Evolutionary conservation across 2,329 filamentous ascomycete genomes (phyloP).

Genomic region (Calonectria leucothoes): DNA sequence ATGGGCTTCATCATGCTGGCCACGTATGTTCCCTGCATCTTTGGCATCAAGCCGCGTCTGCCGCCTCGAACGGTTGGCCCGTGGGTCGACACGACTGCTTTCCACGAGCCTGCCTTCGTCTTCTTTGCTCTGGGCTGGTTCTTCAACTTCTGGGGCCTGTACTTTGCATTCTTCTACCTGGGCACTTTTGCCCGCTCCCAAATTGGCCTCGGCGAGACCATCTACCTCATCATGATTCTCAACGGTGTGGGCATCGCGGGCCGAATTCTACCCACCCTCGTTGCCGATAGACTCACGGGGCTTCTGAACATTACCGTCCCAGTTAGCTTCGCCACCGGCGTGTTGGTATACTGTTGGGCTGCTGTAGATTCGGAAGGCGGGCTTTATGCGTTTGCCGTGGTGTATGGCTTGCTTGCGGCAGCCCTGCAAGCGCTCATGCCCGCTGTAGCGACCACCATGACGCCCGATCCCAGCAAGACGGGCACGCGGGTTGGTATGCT

Average conservation of each 20-base stretch:
- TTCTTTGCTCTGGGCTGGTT: slow-evolving; percentile 49
- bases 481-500: slow-evolving; percentile 52
- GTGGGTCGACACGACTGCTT: slow-evolving; percentile 56
- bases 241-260: slow-evolving; percentile 64
- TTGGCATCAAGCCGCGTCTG: slow-evolving; percentile 54
- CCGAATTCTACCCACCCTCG: slow-evolving; percentile 58
- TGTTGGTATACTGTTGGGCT: slow-evolving; percentile 46
- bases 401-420: slow-evolving; percentile 64
- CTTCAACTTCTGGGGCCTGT: slow-evolving; percentile 50
- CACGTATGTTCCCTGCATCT: slow-evolving; percentile 52
- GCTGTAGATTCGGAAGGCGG: slow-evolving; percentile 38
- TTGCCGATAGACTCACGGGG: slow-evolving; percentile 62
- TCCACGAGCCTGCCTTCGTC: slow-evolving; percentile 53
- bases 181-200: slow-evolving; percentile 58
- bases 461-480: slow-evolving; percentile 44
- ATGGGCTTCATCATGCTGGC: slow-evolving; percentile 58
- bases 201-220: slow-evolving; percentile 31
- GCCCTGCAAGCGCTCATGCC: slow-evolving; percentile 64
- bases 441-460: slow-evolving; percentile 57
- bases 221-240: slow-evolving; percentile 55
- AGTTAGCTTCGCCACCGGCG: slow-evolving; percentile 31
- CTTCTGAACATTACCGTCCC: slow-evolving; percentile 63
- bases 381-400: slow-evolving; percentile 42
- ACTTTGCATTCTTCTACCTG: slow-evolving; percentile 61
- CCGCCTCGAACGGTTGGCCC: slow-evolving; percentile 53